Evolutionary conservation across 1,284 basidiomycete species (phyloP), one percentile per base, ranked within the genome.

Genomic region (Waitea zeae): DNA sequence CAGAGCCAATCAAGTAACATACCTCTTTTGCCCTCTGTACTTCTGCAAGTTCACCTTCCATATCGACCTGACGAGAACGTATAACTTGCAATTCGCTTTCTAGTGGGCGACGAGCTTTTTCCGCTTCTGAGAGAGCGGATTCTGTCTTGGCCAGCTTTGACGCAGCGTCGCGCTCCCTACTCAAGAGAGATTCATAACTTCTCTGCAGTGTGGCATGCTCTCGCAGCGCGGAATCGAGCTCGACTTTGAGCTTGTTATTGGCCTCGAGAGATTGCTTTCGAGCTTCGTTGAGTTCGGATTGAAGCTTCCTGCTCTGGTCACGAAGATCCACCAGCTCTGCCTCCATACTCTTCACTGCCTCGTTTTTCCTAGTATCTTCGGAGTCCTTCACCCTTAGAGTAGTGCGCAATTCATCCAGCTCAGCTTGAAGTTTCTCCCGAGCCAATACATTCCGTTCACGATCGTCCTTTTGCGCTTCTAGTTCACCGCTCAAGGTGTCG

Each of bases 271-370:
- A 61, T 12, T 57, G 49, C 36, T 61, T 61, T 18, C 74, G 74
- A 19, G 64, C 61, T 15, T 73, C 68, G 19, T 61, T 59, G 13
- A 81, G 58, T 30, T 81, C 74, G 13, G 64, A 54, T 33, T 78
- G 73, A 26, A 82, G 52, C 30, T 61, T 59, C 22, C 53, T 49
- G 22, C 71, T 69, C 47, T 89, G 77, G 7, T 54, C 53, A n/a
- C 92, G 77, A 7, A 96, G 59, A 18, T 72, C 64, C 1, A 58
- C 53, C 13, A 95, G 68, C 52, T 97, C 92, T 30, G 75, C 67
- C 44, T 93, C 89, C 48, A 80, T 84, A 56, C 82, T 83, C 52
- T 79, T 80, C 53, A 89, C 86, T 2, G 75, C 82, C 50, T 95
- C 86, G 33, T 67, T 70, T 17, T 83, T 72, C 38, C 80, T 78